Percentiles rank a stretch among this genome's conserved stretches.
phyloP scores from a whole-genome alignment of 352 stramenopile genomes.

The Globisporangium rhizosaccharum region DNA sequence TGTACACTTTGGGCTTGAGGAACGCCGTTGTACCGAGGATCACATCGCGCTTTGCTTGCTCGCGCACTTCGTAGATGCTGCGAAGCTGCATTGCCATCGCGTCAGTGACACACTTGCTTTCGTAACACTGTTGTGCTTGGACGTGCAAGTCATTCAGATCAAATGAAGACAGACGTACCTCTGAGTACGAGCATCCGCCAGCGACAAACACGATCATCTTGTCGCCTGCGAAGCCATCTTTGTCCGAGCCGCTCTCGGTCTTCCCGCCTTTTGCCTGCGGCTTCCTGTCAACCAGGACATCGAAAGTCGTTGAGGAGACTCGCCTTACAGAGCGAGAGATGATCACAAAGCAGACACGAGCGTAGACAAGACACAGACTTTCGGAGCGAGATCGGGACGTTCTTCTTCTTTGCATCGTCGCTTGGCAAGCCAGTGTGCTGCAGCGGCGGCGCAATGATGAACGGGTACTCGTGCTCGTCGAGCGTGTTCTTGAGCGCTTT shows the following conservation, averaged over 20 bases:
- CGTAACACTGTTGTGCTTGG: too few relatives aligned
- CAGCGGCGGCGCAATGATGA: constrained; percentile 72
- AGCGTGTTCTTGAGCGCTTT: constrained; percentile 62
- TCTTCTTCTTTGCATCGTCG: constrained; percentile 49
- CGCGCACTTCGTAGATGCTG: constrained; percentile 73
- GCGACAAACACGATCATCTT: constrained; percentile 95
- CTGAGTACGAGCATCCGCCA: constrained; percentile 91
- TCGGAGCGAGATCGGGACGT: constrained; percentile 53
- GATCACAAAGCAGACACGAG: background rate
- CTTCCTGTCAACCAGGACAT: constrained; percentile 25
- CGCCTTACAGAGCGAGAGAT: background rate
- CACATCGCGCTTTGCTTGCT: constrained; percentile 63
- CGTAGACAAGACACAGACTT: constrained; percentile 38
- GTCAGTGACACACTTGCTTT: too few relatives aligned
- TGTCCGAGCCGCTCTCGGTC: constrained; percentile 25
- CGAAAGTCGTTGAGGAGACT: background rate
- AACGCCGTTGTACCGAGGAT: constrained; percentile 70
- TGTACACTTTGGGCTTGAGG: constrained; percentile 47
- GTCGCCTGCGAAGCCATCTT: constrained; percentile 59
- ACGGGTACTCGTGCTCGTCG: constrained; percentile 67
- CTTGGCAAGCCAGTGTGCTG: constrained; percentile 20
- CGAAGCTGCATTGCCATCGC: constrained; percentile 34
- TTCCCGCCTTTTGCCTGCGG: constrained; percentile 20
- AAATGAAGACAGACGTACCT: constrained; percentile 48
- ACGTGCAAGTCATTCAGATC: too few relatives aligned